Percentiles rank a stretch among this genome's conserved stretches.
phyloP scores from a whole-genome alignment of 805 yeast genomes.

The Barnettozyma pratensis region DNA sequence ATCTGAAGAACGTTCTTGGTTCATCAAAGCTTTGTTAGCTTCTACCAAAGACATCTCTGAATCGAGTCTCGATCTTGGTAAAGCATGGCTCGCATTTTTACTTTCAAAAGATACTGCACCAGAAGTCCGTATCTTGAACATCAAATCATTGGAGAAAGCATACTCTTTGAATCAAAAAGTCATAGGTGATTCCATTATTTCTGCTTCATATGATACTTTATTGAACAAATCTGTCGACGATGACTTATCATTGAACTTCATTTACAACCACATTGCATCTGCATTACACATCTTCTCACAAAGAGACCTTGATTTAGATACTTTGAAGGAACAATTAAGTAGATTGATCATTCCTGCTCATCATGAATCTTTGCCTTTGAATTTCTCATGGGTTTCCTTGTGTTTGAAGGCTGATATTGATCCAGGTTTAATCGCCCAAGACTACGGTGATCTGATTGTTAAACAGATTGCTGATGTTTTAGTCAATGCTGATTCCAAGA shows the following conservation, averaged over 20 bases:
- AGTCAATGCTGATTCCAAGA: constrained; percentile 9
- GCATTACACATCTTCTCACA: constrained; percentile 35
- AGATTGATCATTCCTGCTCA: constrained; percentile 42
- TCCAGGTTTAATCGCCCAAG: constrained; percentile 52
- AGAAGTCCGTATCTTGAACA: constrained; percentile 9
- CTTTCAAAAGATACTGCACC: constrained; percentile 31
- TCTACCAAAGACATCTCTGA: constrained; percentile 23
- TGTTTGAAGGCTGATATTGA: constrained; percentile 56
- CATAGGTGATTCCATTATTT: constrained; percentile 40
- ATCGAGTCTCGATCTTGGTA: constrained; percentile 26
- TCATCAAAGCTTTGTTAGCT: constrained; percentile 38
- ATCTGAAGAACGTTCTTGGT: constrained; percentile 48
- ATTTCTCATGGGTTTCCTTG: constrained; percentile 72
- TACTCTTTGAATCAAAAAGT: constrained; percentile 32
- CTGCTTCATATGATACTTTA: constrained; percentile 34
- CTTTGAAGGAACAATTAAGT: constrained; percentile 31
- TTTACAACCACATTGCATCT: constrained; percentile 29
- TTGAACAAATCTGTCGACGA: constrained; percentile 9
- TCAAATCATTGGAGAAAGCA: constrained; percentile 27
- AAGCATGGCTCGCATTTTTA: constrained; percentile 43
- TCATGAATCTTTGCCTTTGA: constrained; percentile 33
- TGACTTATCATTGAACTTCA: constrained; percentile 18
- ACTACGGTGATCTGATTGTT: constrained; percentile 22
- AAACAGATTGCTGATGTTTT: constrained; percentile 19
- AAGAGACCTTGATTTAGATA: constrained; percentile 15